Evolutionary conservation across 768 basidiomycete species (phyloP), one percentile per base, ranked within the genome.

Genomic region (Gelatoporia subvermispora): DNA sequence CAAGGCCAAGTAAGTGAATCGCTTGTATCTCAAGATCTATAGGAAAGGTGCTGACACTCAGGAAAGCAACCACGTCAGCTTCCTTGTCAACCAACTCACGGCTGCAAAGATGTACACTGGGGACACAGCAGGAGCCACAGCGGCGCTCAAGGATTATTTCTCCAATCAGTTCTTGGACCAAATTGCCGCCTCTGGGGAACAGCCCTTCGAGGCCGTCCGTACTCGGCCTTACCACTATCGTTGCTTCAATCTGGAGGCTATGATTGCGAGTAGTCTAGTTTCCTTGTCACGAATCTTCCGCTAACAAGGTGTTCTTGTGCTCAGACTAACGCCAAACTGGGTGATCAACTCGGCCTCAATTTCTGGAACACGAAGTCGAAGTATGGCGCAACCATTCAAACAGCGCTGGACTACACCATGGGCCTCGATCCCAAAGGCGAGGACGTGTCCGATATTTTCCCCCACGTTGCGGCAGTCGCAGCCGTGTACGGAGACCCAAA

Each of bases 151-250:
- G 20, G 41, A 59, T 3, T 81, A 73, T 59, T 79, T 77, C 60
- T 53, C 51, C 13, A 56, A 61, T 38, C 62, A 62, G 40, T 81
- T 73, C 54, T 55, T 58, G 35, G 71, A 76, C 41, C 79, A 81
- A 54, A 70, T 81, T 28, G 73, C 73, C 1, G 65, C 65, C 3
- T 70, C 68, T 38, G 79, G 81, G 4, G 80, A 81, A 56, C 76
- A 81, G 60, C 80, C 79, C 7, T 73, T 79, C 41, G 81, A 81
- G 59, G 71, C 77, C 3, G 66, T 74, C 16, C 73, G 80, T 16
- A 76, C 78, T 4, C 66, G 75, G 11, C 79, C 81, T 4, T 76
- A 59, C 55, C 80, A 81, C 56, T 82, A 82, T 57, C 72, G 79
- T 7, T 72, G 69, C 42, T 82, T 79, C 67, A 81, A 81, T 53